Base-by-base conservation (phyloP, 2,329 filamentous ascomycete species). In the Colletotrichum brevisporum region DNA sequence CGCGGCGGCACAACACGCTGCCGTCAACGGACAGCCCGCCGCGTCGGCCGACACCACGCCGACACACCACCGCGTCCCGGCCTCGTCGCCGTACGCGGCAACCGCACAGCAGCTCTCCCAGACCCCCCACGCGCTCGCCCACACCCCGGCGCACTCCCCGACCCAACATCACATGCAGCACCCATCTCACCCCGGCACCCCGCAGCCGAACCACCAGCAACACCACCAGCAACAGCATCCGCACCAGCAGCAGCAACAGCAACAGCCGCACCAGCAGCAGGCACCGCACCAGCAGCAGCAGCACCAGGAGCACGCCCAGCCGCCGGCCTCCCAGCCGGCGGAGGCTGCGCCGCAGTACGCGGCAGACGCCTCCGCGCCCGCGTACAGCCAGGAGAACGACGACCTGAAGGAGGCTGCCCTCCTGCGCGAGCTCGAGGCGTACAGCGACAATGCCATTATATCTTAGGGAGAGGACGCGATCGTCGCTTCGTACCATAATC, bases 301-400 rank as follows among this genome's bases (percentile, higher is more conserved):
- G 16, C 71, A 74, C 26, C 72, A 74, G 13, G 53, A 69, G 48
- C 66, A 65, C 24, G 53, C 43, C n/a, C 75, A 76, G 52, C 54
- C 55, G 5, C 65, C 55, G 55, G 65, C 54, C 21, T 53, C 65
- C 16, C 65, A 69, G 26, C 50, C 58, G n/a, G 26, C 58, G 5
- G 63, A 62, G 43, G 31, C 67, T 24, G 56, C 47, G 5, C 36
- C 55, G 8, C 56, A 69, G 45, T 71, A 69, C 56, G 51, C 65
- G n/a, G 51, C 59, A 3, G 65, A 60, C 8, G 56, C 31, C 31
- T 36, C 55, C 4, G 56, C 65, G 41, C 55, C 68, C 13, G 63
- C 67, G 10, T 70, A 68, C 26, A 67, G 52, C 21, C 21, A 24
- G 21, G 21, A 24, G 21, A 58, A 63, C 15, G 70, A 70, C 27